phyloP scores from a whole-genome alignment of 2,329 filamentous ascomycete species.

The Alternaria consortialis region DNA sequence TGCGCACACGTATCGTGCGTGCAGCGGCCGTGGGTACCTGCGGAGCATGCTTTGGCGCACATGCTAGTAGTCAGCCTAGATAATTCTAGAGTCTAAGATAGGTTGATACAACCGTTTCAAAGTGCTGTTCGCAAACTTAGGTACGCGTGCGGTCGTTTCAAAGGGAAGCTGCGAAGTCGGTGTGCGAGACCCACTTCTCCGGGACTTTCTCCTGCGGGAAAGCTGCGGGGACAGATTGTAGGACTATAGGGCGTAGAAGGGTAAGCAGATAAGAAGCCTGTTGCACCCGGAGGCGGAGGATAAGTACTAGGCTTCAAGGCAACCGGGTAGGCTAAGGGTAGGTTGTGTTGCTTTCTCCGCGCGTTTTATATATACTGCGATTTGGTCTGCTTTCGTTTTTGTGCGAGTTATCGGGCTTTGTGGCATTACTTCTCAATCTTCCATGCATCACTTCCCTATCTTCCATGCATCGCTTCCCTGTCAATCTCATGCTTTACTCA shows the following conservation, averaged over 20 bases:
- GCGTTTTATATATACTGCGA: not conserved
- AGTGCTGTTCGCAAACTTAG: not conserved
- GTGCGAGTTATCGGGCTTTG: not conserved
- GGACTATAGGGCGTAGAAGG: not conserved
- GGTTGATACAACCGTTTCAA: not conserved
- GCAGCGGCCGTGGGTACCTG: too few species aligned
- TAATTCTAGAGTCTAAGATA: too few species aligned
- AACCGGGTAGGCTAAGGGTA: not conserved
- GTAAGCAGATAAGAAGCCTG: not conserved
- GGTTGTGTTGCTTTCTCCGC: not conserved
- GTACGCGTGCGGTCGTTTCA: not conserved
- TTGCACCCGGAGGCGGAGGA: not conserved
- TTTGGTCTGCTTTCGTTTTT: not conserved
- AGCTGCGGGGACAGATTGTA: not conserved
- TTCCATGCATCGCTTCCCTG: not conserved
- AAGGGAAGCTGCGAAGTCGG: not conserved
- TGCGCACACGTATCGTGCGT: too few species aligned
- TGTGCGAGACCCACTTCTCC: conserved; percentile 1
- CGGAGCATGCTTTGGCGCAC: too few species aligned
- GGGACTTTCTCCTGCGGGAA: not conserved
- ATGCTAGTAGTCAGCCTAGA: too few species aligned
- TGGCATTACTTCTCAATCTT: too few species aligned
- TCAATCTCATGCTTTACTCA: not conserved
- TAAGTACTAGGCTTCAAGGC: not conserved
- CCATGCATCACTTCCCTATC: not conserved